These are phyloP conservation scores for Ephemerocybe angulata DNA, from an alignment of 768 basidiomycete genomes.

Conservation along the genomic window DNA sequence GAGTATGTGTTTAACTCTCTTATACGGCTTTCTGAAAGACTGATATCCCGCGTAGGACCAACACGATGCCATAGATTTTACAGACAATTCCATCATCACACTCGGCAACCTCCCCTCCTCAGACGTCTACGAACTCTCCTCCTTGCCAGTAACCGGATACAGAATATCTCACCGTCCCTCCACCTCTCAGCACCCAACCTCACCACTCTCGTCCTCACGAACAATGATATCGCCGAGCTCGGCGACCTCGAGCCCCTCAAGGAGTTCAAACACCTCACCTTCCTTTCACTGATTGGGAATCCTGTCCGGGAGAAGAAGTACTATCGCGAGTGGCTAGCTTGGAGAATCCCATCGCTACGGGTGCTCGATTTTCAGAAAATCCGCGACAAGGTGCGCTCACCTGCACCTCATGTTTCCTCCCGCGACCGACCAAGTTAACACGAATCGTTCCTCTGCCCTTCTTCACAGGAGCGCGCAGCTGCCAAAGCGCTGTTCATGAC, in stretches of 20 bases:
- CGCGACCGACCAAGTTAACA: conserved; percentile 4
- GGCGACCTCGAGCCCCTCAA: conserved; percentile 84
- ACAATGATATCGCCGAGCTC: conserved; percentile 75
- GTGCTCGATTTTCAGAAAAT: conserved; percentile 95
- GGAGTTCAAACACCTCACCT: conserved; percentile 70
- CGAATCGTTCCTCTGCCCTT: conserved; percentile 43
- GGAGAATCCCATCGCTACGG: conserved; percentile 81
- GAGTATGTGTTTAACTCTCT: conserved; percentile 43
- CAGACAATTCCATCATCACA: conserved; percentile 81
- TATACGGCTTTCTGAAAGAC: conserved; percentile 12
- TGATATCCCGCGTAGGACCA: conserved; percentile 58
- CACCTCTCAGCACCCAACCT: conserved; percentile 84
- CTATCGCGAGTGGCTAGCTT: conserved; percentile 96
- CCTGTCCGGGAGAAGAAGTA: conserved; percentile 89
- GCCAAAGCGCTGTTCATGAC: conserved; percentile 60
- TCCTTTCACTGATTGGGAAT: conserved; percentile 74
- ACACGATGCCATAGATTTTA: conserved; percentile 91
- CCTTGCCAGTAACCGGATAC: conserved; percentile 87
- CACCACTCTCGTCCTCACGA: conserved; percentile 76
- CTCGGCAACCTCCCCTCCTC: conserved; percentile 86
- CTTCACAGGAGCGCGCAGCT: conserved; percentile 41
- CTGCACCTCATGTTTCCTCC: conserved; percentile 27
- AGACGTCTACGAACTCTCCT: conserved; percentile 81
- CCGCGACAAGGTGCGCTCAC: conserved; percentile 81
- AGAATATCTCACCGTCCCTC: conserved; percentile 77